phyloP scores from a whole-genome alignment of 108 stramenopile species.

The Fragilaria crotonensis region DNA sequence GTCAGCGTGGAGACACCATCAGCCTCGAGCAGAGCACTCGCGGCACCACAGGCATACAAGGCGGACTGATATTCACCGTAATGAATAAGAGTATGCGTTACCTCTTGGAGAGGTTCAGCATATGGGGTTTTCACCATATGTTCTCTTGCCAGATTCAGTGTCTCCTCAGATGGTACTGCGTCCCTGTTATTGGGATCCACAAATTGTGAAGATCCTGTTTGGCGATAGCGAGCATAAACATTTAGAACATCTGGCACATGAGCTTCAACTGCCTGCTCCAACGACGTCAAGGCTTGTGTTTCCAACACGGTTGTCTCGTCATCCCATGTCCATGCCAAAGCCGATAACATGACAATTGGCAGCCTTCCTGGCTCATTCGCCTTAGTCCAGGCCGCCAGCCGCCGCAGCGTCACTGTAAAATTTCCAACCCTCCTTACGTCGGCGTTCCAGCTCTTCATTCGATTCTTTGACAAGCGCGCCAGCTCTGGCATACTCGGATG shows the following conservation, averaged over 20 bases:
- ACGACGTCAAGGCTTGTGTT: constrained; percentile 38
- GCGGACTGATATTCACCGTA: constrained; percentile 64
- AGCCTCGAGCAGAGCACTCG: constrained; percentile 42
- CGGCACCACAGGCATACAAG: constrained; percentile 76
- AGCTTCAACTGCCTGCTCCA: constrained; percentile 71
- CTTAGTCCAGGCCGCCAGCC: constrained; percentile 49
- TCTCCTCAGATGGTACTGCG: constrained; percentile 17
- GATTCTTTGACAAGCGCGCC: constrained; percentile 48
- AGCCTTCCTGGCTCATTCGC: constrained; percentile 64
- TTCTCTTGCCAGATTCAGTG: constrained; percentile 42
- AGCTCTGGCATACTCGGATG: constrained; percentile 65
- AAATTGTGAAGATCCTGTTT: constrained; percentile 64
- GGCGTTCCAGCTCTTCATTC: constrained; percentile 31
- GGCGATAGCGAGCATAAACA: constrained; percentile 60
- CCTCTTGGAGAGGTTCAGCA: constrained; percentile 61
- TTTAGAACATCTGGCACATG: constrained; percentile 78
- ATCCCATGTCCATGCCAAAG: constrained; percentile 49
- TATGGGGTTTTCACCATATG: constrained; percentile 55
- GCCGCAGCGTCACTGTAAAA: constrained; percentile 54
- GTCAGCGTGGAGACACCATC: constrained; percentile 70
- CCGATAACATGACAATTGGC: constrained; percentile 46
- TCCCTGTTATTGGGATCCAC: constrained; percentile 34
- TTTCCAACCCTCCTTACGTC: constrained; percentile 49
- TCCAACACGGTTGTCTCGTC: constrained; percentile 26
- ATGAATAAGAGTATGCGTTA: constrained; percentile 34